A percentile compares a stretch with the other conserved stretches of the same genome.
Evolutionary conservation across 176 grass and related monocot species (phyloP).

Genomic region (Avena atlantica): DNA sequence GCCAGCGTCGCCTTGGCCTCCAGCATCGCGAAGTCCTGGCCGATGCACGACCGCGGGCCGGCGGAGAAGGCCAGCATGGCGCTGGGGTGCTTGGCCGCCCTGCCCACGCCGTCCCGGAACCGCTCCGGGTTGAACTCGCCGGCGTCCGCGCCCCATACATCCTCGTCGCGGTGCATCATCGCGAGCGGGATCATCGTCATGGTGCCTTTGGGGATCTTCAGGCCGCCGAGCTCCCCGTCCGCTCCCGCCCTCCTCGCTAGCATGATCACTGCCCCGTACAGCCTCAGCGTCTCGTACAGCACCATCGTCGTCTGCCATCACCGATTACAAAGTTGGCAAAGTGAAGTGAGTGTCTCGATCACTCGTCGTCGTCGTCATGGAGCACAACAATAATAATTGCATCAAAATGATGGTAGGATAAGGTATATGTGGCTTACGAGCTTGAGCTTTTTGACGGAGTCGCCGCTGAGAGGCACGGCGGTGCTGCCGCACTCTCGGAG

Average conservation of each 20-base stretch:
- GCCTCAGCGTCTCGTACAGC: slow-evolving; percentile 50
- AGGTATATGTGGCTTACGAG: background rate
- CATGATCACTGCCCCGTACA: slow-evolving; percentile 13
- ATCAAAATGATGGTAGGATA: background rate
- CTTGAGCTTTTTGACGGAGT: slow-evolving; percentile 58
- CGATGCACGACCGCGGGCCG: slow-evolving; percentile 52
- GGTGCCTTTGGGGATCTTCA: slow-evolving; percentile 28
- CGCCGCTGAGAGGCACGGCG: background rate
- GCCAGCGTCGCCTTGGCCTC: slow-evolving; percentile 49
- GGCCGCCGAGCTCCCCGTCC: slow-evolving; percentile 43
- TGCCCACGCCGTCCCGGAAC: slow-evolving; percentile 25
- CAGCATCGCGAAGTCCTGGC: slow-evolving; percentile 61
- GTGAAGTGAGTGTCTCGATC: background rate
- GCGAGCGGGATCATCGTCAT: background rate
- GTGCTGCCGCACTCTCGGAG: slow-evolving; percentile 38
- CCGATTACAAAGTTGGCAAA: background rate
- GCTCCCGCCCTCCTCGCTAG: background rate
- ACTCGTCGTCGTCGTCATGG: background rate
- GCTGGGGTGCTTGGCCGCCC: background rate
- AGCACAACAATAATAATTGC: background rate
- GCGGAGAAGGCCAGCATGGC: background rate
- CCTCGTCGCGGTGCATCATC: slow-evolving; percentile 25
- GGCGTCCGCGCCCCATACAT: slow-evolving; percentile 49
- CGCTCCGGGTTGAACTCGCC: slow-evolving; percentile 54
- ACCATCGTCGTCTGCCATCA: slow-evolving; percentile 46